phyloP scores from a whole-genome alignment of 495 filamentous ascomycete species.

The Daldinia vernicosa region DNA sequence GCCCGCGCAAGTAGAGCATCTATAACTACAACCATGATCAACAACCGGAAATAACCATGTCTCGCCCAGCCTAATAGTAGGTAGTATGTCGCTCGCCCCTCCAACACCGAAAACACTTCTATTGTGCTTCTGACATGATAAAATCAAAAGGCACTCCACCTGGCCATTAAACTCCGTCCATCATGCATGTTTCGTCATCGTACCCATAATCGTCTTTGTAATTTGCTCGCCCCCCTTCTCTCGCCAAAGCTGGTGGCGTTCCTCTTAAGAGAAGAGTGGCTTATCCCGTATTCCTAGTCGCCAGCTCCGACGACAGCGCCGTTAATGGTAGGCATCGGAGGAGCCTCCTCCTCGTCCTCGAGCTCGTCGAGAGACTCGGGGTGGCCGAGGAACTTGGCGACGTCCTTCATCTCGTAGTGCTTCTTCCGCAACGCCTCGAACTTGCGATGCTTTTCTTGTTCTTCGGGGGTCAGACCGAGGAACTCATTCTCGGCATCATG shows the following conservation, averaged over 20 bases:
- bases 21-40: slow-evolving; percentile 34
- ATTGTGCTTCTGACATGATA: slow-evolving; percentile 25
- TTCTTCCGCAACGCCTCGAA: slow-evolving; percentile 92
- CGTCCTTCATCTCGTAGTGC: slow-evolving; percentile 98
- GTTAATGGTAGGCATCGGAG: slow-evolving; percentile 45
- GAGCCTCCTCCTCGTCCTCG: slow-evolving; percentile 58
- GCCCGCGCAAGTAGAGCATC: slow-evolving; percentile 1
- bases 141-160: slow-evolving; percentile 30
- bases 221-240: slow-evolving; percentile 11
- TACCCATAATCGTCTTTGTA: slow-evolving; percentile 11
- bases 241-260: neutral
- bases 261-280: slow-evolving; percentile 12
- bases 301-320: slow-evolving; percentile 46
- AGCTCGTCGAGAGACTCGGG: slow-evolving; percentile 62
- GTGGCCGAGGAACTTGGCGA: slow-evolving; percentile 84
- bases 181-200: slow-evolving; percentile 36
- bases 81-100: slow-evolving; percentile 12
- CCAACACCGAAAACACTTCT: slow-evolving; percentile 33
- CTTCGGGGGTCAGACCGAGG: slow-evolving; percentile 74
- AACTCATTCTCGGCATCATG: slow-evolving; percentile 66
- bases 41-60: slow-evolving; percentile 7
- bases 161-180: slow-evolving; percentile 34
- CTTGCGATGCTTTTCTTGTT: slow-evolving; percentile 84
- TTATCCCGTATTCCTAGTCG: slow-evolving; percentile 30
- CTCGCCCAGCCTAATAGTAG: slow-evolving; percentile 7